Evolutionary conservation across 2,329 filamentous ascomycete genomes (phyloP), one percentile per base, ranked within the genome.

Genomic region (Exophiala sp.): DNA sequence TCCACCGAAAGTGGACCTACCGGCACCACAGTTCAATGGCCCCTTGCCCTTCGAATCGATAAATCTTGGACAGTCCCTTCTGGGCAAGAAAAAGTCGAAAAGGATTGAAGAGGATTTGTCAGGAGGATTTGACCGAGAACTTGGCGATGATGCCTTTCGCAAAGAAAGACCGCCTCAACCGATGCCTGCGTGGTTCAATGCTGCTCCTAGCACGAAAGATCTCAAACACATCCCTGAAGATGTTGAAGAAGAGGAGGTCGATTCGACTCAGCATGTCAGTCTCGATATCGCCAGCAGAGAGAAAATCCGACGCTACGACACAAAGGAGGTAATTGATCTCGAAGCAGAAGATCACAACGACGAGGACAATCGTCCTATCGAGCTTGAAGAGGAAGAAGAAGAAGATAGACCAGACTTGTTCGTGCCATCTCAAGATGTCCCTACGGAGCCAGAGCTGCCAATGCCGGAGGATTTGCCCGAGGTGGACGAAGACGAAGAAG

Each of bases 1-100:
- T 45, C 4, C 21, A 18, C 29, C 47, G 14, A 52, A 45, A 11
- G 10, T 40, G 12, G n/a, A 14, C 12, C 40, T 51, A 29, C 32
- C 54, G 33, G 34, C 48, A 20, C 51, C 58, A 5, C 53, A 57
- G 41, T 88, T 95, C 65, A 82, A 83, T 60, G 92, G 92, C 0
- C 90, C 91, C 0, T 71, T 99, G 4, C 94, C 94, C 0, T 99
- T 99, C 65, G 91, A 96, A 63, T 92, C 80, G 47, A 72, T 86
- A 5, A 79, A 90, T 65, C 78, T 96, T 1, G 84, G 87, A 41
- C 85, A 82, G 47, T 85, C 82, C 34, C 69, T 75, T 9, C 68
- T 74, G 11, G 75, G 73, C 24, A 78, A 72, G 68, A 80, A 75
- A 69, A 81, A 75, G 62, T 78, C 73, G 73, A 75, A 75, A 64